Conservation (phyloP, 352 stramenopile species). For the Pythium pyrilobum region DNA sequence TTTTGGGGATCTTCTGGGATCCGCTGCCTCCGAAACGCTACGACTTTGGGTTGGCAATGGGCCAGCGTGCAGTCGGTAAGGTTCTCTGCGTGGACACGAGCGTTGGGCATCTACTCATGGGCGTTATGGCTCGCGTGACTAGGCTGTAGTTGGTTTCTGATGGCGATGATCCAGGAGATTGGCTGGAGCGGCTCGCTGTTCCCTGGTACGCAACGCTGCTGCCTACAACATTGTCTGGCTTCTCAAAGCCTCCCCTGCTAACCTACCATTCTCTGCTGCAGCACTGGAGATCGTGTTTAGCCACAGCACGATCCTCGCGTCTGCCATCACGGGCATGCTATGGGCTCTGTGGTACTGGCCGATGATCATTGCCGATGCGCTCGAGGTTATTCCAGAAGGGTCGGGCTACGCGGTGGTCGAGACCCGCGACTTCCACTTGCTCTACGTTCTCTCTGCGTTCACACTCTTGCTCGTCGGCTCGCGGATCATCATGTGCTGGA, state of each 20-base stretch:
- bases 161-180: slow-evolving; percentile 78
- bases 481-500: slow-evolving; percentile 90
- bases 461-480: slow-evolving; percentile 76
- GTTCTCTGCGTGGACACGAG: too few species aligned
- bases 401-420: slow-evolving; percentile 78
- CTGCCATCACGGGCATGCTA: slow-evolving; percentile 73
- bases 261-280: slow-evolving; percentile 17
- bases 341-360: slow-evolving; percentile 86
- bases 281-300: slow-evolving; percentile 85
- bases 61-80: slow-evolving; percentile 52
- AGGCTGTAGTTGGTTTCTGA: slow-evolving; percentile 86
- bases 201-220: slow-evolving; percentile 54
- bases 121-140: not conserved
- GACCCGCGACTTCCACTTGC: slow-evolving; percentile 66
- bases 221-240: not conserved
- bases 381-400: slow-evolving; percentile 61
- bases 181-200: slow-evolving; percentile 86
- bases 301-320: slow-evolving; percentile 85
- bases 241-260: not conserved
- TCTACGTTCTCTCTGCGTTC: slow-evolving; percentile 77
- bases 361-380: slow-evolving; percentile 85
- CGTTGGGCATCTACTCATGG: too few species aligned
- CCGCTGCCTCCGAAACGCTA: slow-evolving; percentile 74
- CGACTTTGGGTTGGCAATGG: slow-evolving; percentile 74
- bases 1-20: slow-evolving; percentile 84